Evolutionary conservation across 441 rosid genomes (phyloP).

Genomic region (Raphanus hybrid): DNA sequence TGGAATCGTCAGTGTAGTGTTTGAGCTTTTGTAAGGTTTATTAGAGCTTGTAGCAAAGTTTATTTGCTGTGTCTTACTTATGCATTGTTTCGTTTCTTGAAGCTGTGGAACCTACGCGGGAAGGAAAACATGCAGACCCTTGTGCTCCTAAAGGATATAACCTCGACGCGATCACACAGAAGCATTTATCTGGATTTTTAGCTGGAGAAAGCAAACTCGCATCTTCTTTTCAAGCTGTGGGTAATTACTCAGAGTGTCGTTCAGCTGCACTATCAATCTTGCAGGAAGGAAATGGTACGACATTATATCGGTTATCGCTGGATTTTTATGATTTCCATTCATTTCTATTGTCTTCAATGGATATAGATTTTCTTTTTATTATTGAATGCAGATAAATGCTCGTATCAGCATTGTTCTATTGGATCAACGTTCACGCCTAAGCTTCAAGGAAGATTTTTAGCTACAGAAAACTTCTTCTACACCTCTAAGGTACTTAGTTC

Average conservation of each 20-base stretch:
- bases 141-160: slow-evolving; percentile 85
- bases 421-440: slow-evolving; percentile 87
- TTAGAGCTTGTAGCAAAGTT: background rate
- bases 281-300: slow-evolving; percentile 80
- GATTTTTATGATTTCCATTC: background rate
- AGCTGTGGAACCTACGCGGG: slow-evolving; percentile 52
- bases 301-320: background rate
- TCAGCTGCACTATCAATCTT: slow-evolving; percentile 71
- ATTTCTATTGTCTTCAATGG: background rate
- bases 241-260: slow-evolving; percentile 94
- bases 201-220: slow-evolving; percentile 45
- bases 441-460: slow-evolving; percentile 84
- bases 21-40: background rate
- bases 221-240: slow-evolving; percentile 59
- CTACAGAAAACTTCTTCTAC: slow-evolving; percentile 88
- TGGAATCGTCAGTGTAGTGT: background rate
- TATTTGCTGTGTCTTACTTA: background rate
- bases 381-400: slow-evolving; percentile 68
- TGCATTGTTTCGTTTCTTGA: slow-evolving; percentile 39
- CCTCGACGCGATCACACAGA: slow-evolving; percentile 44
- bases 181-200: slow-evolving; percentile 54
- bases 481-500: slow-evolving; percentile 72
- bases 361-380: background rate
- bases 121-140: slow-evolving; percentile 62
- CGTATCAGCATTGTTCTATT: slow-evolving; percentile 63